A percentile compares a stretch with the other conserved stretches of the same genome.
Conservation (phyloP, 2,329 filamentous ascomycete genomes). For the Cladosporium sp. region DNA sequence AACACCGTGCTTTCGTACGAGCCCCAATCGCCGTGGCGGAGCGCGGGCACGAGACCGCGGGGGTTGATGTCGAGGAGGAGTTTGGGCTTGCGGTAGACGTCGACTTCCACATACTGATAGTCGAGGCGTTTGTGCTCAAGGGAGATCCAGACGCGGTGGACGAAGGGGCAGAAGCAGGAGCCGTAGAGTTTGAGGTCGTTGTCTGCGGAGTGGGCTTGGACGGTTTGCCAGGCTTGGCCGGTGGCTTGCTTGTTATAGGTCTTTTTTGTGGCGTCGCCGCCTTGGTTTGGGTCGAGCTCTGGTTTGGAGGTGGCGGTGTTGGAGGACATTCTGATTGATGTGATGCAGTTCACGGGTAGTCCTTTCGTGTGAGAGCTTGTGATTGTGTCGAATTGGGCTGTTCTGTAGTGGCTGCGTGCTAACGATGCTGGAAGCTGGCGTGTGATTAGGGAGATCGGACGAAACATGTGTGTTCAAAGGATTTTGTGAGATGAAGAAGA, state of each 20-base stretch:
- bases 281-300: conserved; percentile 48
- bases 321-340: background rate
- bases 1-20: conserved; percentile 81
- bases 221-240: conserved; percentile 69
- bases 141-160: conserved; percentile 86
- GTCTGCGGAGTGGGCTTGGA: conserved; percentile 69
- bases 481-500: background rate
- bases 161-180: conserved; percentile 84
- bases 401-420: background rate
- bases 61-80: conserved; percentile 75
- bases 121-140: conserved; percentile 75
- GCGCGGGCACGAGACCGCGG: conserved; percentile 72
- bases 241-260: conserved; percentile 72
- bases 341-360: background rate
- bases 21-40: conserved; percentile 78
- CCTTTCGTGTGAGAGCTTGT: background rate
- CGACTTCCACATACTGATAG: conserved; percentile 86
- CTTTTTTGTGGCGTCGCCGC: conserved; percentile 59
- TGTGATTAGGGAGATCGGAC: background rate
- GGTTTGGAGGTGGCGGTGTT: conserved; percentile 22
- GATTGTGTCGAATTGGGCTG: background rate
- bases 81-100: conserved; percentile 74
- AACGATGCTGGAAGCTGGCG: background rate
- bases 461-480: background rate
- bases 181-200: conserved; percentile 75